Percentiles rank a stretch among this genome's conserved stretches.
Conservation (phyloP, 176 grass and related monocot species). For the Cenchrus fungigraminus region DNA sequence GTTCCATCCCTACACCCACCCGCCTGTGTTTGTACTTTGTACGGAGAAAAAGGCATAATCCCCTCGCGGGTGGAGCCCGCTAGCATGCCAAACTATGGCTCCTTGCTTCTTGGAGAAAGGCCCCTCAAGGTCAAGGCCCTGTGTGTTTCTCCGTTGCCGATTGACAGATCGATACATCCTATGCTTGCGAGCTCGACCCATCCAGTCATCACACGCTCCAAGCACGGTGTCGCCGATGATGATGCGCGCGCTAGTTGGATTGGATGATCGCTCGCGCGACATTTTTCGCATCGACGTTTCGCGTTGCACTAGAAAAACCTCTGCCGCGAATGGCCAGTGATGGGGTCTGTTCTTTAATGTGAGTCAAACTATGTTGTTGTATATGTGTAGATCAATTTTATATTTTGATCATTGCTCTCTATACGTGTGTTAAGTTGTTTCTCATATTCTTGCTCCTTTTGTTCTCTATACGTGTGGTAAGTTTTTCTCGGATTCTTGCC, state of each 20-base stretch:
- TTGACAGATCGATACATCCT: constrained; percentile 4
- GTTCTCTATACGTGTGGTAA: no score
- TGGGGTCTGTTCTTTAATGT: no score
- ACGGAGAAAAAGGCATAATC: no score
- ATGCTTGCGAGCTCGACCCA: background rate
- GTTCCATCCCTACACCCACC: no score
- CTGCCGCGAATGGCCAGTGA: no score
- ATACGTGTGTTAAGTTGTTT: no score
- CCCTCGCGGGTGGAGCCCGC: background rate
- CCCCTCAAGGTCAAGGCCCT: background rate
- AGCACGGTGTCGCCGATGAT: background rate
- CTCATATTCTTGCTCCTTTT: no score
- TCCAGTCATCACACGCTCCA: background rate
- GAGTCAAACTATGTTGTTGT: no score
- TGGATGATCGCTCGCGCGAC: background rate
- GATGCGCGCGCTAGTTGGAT: background rate
- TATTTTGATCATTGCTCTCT: no score
- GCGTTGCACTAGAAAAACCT: background rate
- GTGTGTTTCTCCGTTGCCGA: constrained; percentile 7
- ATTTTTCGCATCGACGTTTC: background rate
- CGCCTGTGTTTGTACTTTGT: no score
- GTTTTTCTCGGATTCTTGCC: no score
- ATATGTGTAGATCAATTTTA: no score
- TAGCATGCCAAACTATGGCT: background rate
- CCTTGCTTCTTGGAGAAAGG: constrained; percentile 22